Evolutionary conservation across 1,139 yeast species (phyloP).

Genomic region (Wickerhamomyces sp.): DNA sequence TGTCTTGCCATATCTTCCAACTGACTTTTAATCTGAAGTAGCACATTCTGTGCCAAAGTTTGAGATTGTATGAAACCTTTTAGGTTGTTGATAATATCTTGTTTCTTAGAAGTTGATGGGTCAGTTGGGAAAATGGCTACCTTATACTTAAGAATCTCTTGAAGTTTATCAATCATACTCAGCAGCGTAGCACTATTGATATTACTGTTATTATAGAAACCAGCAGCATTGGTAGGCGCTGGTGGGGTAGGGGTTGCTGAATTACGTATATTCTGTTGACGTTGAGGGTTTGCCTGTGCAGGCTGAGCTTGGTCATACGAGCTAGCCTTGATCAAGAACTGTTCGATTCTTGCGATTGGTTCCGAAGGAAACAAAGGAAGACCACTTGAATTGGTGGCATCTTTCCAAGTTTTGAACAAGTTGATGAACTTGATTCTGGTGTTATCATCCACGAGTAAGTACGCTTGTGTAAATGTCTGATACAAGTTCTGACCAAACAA

Average conservation of each 20-base stretch:
- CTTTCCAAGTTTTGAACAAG: constrained; percentile 86
- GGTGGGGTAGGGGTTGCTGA: constrained; percentile 3
- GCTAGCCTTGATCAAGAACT: constrained; percentile 56
- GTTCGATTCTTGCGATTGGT: constrained; percentile 68
- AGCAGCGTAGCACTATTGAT: constrained; percentile 15
- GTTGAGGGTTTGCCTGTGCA: constrained; percentile 11
- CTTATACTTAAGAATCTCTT: constrained; percentile 34
- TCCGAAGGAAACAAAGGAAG: constrained; percentile 68
- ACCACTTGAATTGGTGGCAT: constrained; percentile 52
- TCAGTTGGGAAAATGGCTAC: constrained; percentile 32
- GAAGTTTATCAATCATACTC: constrained; percentile 35
- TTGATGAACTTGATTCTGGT: constrained; percentile 69
- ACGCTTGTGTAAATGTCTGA: constrained; percentile 69
- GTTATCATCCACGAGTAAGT: constrained; percentile 70
- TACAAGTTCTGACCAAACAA: constrained; percentile 63
- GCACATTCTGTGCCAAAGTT: constrained; percentile 31
- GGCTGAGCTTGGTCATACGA: constrained; percentile 17
- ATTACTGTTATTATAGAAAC: not conserved
- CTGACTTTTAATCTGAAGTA: constrained; percentile 38
- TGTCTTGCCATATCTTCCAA: constrained; percentile 26
- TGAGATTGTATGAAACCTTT: constrained; percentile 29
- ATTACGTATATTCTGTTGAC: constrained; percentile 1
- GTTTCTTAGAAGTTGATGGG: constrained; percentile 25
- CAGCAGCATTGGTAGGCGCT: constrained; percentile 1
- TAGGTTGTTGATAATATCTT: constrained; percentile 29